Percentiles rank a stretch among this genome's conserved stretches.
Conservation (phyloP, 78 protist species). For the Dictyostelium citrinum region DNA sequence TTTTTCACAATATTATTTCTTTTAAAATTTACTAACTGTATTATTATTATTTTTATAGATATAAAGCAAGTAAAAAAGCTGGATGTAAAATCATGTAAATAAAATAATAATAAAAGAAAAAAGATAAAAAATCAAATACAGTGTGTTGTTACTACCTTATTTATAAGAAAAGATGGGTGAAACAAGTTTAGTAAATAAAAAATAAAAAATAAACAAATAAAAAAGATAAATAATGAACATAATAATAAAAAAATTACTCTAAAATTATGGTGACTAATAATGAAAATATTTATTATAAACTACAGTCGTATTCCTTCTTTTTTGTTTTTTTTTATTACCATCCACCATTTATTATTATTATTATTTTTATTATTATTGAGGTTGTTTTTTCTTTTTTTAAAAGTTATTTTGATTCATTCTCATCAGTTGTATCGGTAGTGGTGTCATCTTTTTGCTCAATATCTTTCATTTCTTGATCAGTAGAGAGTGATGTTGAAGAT, state of each 20-base stretch:
- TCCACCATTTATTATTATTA: background rate
- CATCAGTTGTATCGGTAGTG: background rate
- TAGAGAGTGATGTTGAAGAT: background rate
- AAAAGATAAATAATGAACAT: no score
- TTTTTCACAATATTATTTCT: background rate
- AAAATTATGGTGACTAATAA: background rate
- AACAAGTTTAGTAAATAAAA: background rate
- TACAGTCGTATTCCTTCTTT: background rate
- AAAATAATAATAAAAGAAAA: background rate
- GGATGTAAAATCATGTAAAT: slow-evolving; percentile 21
- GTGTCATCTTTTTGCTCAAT: background rate
- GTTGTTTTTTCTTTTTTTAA: background rate
- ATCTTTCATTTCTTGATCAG: slow-evolving; percentile 49
- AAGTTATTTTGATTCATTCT: background rate
- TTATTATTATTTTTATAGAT: background rate
- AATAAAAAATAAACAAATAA: no score
- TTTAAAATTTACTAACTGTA: background rate
- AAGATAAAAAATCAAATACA: background rate
- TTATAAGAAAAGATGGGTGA: slow-evolving; percentile 7
- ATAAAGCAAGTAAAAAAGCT: slow-evolving; percentile 8
- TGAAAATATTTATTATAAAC: background rate
- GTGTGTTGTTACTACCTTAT: background rate
- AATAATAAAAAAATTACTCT: no score
- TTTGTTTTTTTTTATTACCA: background rate
- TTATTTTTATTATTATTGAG: background rate